Percentiles rank a stretch among this genome's conserved stretches.
Conservation (phyloP, 208 protist species). For the Balamuthia mandrillaris region DNA sequence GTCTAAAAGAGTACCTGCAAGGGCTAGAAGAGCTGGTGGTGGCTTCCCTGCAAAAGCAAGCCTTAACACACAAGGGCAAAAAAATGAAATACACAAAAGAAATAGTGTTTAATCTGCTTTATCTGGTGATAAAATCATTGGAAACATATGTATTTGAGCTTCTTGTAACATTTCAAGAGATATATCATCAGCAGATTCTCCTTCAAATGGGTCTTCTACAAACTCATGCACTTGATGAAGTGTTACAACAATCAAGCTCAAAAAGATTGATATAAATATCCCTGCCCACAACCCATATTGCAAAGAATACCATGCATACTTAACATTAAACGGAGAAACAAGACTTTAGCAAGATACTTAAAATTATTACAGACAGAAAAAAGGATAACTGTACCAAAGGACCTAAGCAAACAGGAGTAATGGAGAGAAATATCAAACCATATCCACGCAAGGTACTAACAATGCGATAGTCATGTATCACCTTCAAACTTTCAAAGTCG, state of each 20-base stretch:
- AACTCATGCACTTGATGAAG: not conserved
- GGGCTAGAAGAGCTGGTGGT: no score
- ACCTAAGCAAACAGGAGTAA: not conserved
- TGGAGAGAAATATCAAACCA: constrained; percentile 23
- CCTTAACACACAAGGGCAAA: no score
- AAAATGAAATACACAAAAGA: no score
- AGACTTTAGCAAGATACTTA: not conserved
- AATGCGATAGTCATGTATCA: constrained; percentile 29
- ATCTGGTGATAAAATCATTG: no score
- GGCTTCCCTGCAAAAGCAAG: no score
- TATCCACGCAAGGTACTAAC: constrained; percentile 11
- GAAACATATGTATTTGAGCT: no score
- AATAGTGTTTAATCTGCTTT: no score
- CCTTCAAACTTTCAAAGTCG: constrained; percentile 30
- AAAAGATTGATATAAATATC: constrained; percentile 1
- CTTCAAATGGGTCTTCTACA: constrained; percentile 14
- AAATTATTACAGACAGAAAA: not conserved
- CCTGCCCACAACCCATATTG: not conserved
- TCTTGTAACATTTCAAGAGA: no score
- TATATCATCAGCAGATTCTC: no score
- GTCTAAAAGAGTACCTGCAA: no score
- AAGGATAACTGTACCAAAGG: not conserved
- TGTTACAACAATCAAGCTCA: not conserved
- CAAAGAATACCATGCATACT: not conserved
- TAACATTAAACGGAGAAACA: no score